Base-by-base conservation (phyloP, 805 yeast genomes). In the Wickerhamiella alocasiicola region DNA sequence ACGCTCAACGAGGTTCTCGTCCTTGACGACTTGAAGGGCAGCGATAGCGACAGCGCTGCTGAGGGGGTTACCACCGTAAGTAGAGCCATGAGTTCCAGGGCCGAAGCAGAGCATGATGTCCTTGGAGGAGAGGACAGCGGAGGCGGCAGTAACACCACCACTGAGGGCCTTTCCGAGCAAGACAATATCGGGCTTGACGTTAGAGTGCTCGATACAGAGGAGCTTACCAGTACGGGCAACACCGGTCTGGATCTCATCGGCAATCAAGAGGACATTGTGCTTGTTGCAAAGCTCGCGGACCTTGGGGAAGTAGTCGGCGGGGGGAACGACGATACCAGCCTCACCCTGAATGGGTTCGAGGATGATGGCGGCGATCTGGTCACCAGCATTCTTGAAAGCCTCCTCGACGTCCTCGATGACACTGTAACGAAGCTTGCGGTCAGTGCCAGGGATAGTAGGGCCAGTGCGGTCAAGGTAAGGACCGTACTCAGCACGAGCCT, bases 341-440 rank as follows among this genome's bases (percentile, higher is more conserved):
- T 88, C 97, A 60, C 97, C 97, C 62, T 88, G 97, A 55, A 87
- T 87, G 47, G 96, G 96, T 65, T 88, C 97, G 52, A 88, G 73
- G 49, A 88, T 65, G 50, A 88, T 73, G 31, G 95, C 97, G 33
- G 95, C 94, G 49, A 88, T 76, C 59, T 76, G 78, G 59, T 81
- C 88, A 49, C 95, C 95, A 18, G 49, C 49, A 43, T 72, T 72
- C 49, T 70, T 66, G 54, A 87, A 76, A 2, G 94, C 95, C 51
- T 68, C 67, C 62, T 84, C 85, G 40, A 88, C 75, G 57, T 88
- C 96, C 57, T 75, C 94, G 55, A 83, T 74, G 46, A 68, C 72
- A 56, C 95, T 95, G 62, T 81, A 87, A 61, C 95, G 74, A 57
- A 79, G 64, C 41, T 75, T 70, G 53, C 67, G 65, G 43, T 72